Conservation (phyloP, 306 rosid species). For the Myrica gale region DNA sequence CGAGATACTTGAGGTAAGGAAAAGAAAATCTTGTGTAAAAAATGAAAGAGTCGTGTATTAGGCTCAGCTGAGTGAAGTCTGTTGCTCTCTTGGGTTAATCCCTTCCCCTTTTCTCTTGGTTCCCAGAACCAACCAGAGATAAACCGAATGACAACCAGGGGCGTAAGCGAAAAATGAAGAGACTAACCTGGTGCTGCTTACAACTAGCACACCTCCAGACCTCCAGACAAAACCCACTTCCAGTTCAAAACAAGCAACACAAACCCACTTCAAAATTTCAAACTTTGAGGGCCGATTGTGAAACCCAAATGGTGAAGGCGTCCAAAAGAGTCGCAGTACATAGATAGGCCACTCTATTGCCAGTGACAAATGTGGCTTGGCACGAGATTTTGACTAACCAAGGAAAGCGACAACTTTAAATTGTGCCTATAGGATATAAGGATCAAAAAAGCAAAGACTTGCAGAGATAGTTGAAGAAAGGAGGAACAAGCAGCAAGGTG, state of each 20-base stretch:
- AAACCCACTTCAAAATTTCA: slow-evolving; percentile 27
- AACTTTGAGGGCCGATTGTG: slow-evolving; percentile 25
- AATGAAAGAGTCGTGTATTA: not conserved
- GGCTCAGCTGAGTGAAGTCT: slow-evolving; percentile 31
- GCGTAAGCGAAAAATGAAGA: slow-evolving; percentile 2
- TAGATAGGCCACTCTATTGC: slow-evolving; percentile 35
- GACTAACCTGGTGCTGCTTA: not conserved
- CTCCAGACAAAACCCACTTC: slow-evolving; percentile 20
- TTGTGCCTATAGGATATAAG: slow-evolving; percentile 22
- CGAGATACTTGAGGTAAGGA: not conserved
- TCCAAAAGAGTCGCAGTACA: slow-evolving; percentile 24
- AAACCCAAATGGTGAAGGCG: slow-evolving; percentile 31
- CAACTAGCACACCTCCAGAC: slow-evolving; percentile 13
- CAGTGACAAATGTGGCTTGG: slow-evolving; percentile 44
- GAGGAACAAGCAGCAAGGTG: not conserved
- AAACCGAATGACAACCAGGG: slow-evolving; percentile 21
- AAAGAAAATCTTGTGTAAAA: not conserved
- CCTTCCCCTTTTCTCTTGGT: slow-evolving; percentile 6
- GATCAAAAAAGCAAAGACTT: not conserved
- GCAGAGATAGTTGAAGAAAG: not conserved
- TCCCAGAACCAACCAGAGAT: slow-evolving; percentile 29
- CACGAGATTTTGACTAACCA: slow-evolving; percentile 48
- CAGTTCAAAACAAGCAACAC: slow-evolving; percentile 21
- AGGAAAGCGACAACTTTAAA: slow-evolving; percentile 47
- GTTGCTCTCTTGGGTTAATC: slow-evolving; percentile 3